phyloP scores from a whole-genome alignment of 2,329 filamentous ascomycete species.

The Purpureocillium lavendulum region DNA sequence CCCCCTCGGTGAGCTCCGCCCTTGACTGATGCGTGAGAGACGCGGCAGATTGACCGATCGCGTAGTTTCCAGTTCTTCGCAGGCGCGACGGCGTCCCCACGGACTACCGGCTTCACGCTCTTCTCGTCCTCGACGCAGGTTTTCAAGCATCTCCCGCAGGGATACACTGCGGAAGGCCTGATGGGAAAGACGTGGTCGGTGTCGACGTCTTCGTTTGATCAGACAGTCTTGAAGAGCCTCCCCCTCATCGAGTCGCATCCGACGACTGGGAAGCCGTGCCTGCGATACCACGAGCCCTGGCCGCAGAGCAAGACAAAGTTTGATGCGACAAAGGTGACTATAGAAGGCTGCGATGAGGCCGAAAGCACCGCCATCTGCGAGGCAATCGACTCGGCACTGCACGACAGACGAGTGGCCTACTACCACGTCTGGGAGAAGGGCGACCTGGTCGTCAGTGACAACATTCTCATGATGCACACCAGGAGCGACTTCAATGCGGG shows the following conservation, averaged over 20 bases:
- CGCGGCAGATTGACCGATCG: too few species aligned
- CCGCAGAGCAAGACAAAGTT: constrained; percentile 41
- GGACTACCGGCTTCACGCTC: constrained; percentile 43
- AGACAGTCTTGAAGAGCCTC: constrained; percentile 31
- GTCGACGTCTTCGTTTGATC: constrained; percentile 36
- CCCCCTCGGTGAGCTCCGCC: constrained; percentile 33
- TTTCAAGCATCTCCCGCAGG: constrained; percentile 34
- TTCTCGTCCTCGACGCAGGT: constrained; percentile 43
- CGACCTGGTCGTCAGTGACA: constrained; percentile 45
- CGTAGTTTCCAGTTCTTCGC: constrained; percentile 44
- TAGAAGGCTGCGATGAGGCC: constrained; percentile 24
- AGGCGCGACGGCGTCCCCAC: constrained; percentile 34
- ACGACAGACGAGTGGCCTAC: constrained; percentile 41
- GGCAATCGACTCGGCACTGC: constrained; percentile 31
- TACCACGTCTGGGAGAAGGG: constrained; percentile 46
- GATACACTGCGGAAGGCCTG: constrained; percentile 26
- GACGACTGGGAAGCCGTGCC: constrained; percentile 33
- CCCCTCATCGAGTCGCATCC: constrained; percentile 37
- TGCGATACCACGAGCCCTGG: constrained; percentile 49
- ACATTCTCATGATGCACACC: constrained; percentile 40
- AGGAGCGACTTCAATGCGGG: constrained; percentile 35
- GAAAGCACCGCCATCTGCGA: constrained; percentile 28
- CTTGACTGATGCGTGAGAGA: too few species aligned
- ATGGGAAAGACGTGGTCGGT: constrained; percentile 38
- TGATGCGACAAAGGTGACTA: constrained; percentile 32